A percentile compares a stretch with the other conserved stretches of the same genome.
phyloP scores from a whole-genome alignment of 371 early-diverging fungal species.

The Apophysomyces ossiformis region DNA sequence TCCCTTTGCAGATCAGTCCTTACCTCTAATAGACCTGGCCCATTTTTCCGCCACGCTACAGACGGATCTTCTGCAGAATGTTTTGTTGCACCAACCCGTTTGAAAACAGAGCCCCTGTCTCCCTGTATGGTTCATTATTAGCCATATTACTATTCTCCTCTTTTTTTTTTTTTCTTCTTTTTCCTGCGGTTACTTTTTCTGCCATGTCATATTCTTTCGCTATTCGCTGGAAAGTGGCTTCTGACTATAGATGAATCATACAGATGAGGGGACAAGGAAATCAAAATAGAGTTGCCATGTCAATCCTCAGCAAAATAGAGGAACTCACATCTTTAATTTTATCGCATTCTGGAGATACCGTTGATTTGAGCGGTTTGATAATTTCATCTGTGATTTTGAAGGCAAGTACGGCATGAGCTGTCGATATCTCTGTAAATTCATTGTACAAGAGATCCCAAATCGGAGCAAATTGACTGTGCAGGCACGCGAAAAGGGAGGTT shows the following conservation, averaged over 20 bases:
- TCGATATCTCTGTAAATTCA: conserved; percentile 48
- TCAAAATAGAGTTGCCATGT: no score
- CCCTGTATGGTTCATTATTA: conserved; percentile 1
- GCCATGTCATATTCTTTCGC: conserved; percentile 49
- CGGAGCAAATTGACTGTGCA: conserved; percentile 28
- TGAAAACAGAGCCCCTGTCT: conserved; percentile 25
- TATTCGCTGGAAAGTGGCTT: conserved; percentile 40
- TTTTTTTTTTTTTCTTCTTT: background rate
- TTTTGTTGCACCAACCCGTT: conserved; percentile 23
- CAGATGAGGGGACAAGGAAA: no score
- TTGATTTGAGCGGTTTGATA: conserved; percentile 37
- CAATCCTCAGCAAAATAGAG: no score
- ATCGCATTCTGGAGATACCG: conserved; percentile 19
- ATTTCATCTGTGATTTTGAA: conserved; percentile 47
- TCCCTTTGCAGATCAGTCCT: background rate
- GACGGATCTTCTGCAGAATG: conserved; percentile 15
- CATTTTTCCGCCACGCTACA: conserved; percentile 39
- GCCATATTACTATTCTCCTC: background rate
- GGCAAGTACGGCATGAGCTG: conserved; percentile 46
- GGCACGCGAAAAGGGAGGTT: conserved; percentile 5
- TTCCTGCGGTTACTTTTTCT: conserved; percentile 22
- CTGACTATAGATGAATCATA: conserved; percentile 25
- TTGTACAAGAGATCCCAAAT: conserved; percentile 46
- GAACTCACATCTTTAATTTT: conserved; percentile 22
- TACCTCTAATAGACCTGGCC: conserved; percentile 46